These are phyloP conservation scores for Russula earlei DNA, from an alignment of 768 basidiomycete genomes.

Conservation along the genomic window DNA sequence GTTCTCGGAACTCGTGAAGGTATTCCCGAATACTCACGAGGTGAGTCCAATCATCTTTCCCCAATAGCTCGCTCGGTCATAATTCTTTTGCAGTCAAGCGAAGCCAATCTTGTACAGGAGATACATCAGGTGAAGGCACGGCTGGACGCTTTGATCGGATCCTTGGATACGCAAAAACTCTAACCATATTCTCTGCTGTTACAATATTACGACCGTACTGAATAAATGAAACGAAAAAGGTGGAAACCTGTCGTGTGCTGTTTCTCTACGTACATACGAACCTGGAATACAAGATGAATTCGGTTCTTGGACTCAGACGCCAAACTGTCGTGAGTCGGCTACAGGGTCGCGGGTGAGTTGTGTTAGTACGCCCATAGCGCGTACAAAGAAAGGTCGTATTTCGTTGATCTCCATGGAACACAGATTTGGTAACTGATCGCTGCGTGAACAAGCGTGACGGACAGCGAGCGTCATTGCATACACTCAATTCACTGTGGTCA, in stretches of 20 bases:
- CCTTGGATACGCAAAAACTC: constrained; percentile 25
- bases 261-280: not conserved
- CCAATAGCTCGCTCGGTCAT: constrained; percentile 2
- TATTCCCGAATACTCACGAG: constrained; percentile 63
- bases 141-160: constrained; percentile 31
- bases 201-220: not conserved
- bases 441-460: not conserved
- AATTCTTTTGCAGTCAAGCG: constrained; percentile 47
- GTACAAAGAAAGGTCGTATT: constrained; percentile 80
- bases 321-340: constrained; percentile 2
- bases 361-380: constrained; percentile 65
- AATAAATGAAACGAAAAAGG: not conserved
- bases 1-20: constrained; percentile 59
- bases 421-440: constrained; percentile 64
- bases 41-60: constrained; percentile 33
- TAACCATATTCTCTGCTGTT: not conserved
- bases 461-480: constrained; percentile 29
- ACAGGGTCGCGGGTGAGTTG: constrained; percentile 36
- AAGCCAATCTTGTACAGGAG: constrained; percentile 57
- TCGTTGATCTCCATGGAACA: constrained; percentile 93
- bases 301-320: not conserved
- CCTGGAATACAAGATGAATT: not conserved
- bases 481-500: constrained; percentile 74
- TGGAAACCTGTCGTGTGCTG: no score
- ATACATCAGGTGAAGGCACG: constrained; percentile 44